Evolutionary conservation across 202 grass and related monocot species (phyloP), one percentile per base, ranked within the genome.

Genomic region (Panicum hallii): DNA sequence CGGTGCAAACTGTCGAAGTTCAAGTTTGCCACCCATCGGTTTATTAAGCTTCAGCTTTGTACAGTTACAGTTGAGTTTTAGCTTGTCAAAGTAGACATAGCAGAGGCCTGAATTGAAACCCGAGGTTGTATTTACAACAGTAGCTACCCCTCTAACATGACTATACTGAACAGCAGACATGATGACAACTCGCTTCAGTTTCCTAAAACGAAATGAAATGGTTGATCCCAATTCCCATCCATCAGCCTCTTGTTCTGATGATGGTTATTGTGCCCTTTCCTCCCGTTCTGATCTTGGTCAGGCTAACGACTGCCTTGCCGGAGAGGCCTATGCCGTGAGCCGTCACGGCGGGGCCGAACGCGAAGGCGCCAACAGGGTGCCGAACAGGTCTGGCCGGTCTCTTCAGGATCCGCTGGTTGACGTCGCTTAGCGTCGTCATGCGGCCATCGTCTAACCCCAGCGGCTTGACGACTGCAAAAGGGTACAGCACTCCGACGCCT

Each of bases 211-310:
- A 53, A 48, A 56, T n/a, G 15, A 49, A 63, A 17, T 1, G 7
- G 11, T 47, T 11, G 30, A 14, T 49, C 9, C 5, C 15, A 20
- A 71, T 38, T 4, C 36, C 36, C 36, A 38, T 38, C 88, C 70
- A 92, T 95, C 67, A 99, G 41, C 85, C 91, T 90, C 75, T 94
- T 54, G 97, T 99, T 81, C 97, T 91, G 20, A 99, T 87, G 75
- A 99, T 93, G 44, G 93, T 99, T 40, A 99, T 90, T 23, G 93
- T 97, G 57, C 97, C 97, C 75, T 79, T 94, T n/a, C 90, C 97
- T 72, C 84, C 87, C 0, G 97, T 99, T 32, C 87, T 94, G 86
- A 99, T 99, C 90, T 83, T 96, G 7, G 92, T 88, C 5, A 99
- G 82, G 92, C 93, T 94, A 23, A 94, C 91, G 10, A 99, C 84